Evolutionary conservation across 345 rosid genomes (phyloP).

Genomic region (Bruguiera parviflora): DNA sequence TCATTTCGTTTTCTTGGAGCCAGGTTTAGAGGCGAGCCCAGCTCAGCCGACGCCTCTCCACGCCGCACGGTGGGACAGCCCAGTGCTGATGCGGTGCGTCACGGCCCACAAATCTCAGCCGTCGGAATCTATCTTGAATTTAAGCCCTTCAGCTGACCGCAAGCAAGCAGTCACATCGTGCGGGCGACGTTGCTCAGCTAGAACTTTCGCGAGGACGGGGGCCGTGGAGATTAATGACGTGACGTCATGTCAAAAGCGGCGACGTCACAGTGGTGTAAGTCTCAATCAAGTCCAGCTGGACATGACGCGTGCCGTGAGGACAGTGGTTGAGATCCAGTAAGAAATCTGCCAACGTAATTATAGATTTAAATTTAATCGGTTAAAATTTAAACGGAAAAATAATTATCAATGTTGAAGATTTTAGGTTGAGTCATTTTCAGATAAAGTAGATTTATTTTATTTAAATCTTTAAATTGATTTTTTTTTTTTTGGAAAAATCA

Average conservation of each 20-base stretch:
- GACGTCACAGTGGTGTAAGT: background rate
- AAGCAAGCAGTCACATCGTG: background rate
- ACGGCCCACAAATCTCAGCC: constrained; percentile 23
- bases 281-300: constrained; percentile 9
- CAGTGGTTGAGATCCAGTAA: constrained; percentile 7
- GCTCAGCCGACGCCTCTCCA: constrained; percentile 16
- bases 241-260: background rate
- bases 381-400: no score
- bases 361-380: no score
- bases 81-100: constrained; percentile 26
- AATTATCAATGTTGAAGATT: no score
- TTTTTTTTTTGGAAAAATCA: no score
- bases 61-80: background rate
- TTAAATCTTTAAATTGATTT: no score
- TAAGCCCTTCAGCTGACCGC: background rate
- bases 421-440: no score
- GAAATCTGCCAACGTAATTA: no score
- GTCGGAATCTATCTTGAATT: background rate
- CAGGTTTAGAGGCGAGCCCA: constrained; percentile 6
- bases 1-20: constrained; percentile 2
- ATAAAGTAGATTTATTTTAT: no score
- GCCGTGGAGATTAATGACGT: background rate
- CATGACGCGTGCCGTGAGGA: constrained; percentile 19
- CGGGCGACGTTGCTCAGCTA: constrained; percentile 7
- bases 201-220: constrained; percentile 22